A percentile compares a stretch with the other conserved stretches of the same genome.
Evolutionary conservation across 345 rosid species (phyloP).

Genomic region (Eucalyptus polyanthemos): DNA sequence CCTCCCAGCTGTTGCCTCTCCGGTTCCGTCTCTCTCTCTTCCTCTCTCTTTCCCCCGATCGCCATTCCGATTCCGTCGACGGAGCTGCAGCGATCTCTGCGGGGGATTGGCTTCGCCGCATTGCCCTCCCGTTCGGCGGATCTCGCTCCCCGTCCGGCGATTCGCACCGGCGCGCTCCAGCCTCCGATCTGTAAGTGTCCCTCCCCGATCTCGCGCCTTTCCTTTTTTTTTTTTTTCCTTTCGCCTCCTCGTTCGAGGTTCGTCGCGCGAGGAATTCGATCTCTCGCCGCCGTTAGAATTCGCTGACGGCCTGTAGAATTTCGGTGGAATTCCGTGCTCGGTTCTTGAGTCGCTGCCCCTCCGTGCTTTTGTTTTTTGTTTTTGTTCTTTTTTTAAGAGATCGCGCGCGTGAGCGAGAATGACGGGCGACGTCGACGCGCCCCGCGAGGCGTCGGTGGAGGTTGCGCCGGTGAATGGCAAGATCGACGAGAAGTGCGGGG

Average conservation of each 20-base stretch:
- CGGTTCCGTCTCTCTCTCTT: neutral
- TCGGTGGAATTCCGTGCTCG: neutral
- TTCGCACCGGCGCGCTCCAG: neutral
- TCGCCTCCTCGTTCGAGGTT: neutral
- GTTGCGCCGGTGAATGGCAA: slow-evolving; percentile 10
- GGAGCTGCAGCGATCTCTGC: neutral
- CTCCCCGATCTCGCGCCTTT: neutral
- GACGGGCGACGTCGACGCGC: slow-evolving; percentile 41
- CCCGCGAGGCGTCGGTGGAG: slow-evolving; percentile 4
- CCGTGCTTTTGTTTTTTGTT: neutral
- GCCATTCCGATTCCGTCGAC: neutral
- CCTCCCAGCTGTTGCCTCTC: neutral
- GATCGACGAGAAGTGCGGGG: slow-evolving; percentile 6
- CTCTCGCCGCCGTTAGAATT: neutral
- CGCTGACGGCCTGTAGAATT: neutral
- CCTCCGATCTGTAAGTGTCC: neutral
- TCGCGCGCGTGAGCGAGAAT: slow-evolving; percentile 10
- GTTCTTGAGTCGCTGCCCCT: neutral
- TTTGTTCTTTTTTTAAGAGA: neutral
- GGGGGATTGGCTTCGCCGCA: neutral
- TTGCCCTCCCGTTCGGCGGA: neutral
- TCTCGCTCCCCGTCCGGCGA: neutral
- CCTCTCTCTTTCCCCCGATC: neutral
- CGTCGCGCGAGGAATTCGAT: neutral
- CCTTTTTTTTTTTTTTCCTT: neutral